A percentile compares a stretch with the other conserved stretches of the same genome.
Evolutionary conservation across 1,284 basidiomycete genomes (phyloP).

Genomic region (Malassezia globosa): DNA sequence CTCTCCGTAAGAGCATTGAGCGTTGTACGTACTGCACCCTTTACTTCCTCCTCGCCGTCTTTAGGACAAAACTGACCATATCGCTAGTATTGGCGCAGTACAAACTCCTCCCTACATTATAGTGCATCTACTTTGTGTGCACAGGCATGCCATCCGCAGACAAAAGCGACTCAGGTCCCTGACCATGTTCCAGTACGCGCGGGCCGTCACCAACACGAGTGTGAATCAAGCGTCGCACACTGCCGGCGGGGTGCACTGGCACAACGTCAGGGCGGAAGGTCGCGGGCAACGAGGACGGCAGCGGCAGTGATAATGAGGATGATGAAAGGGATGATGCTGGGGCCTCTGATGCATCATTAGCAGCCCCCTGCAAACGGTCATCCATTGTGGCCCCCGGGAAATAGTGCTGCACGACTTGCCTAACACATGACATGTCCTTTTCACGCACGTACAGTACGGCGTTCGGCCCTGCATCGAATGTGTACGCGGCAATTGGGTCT

Average conservation of each 20-base stretch:
- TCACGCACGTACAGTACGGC: constrained; percentile 87
- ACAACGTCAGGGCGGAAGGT: constrained; percentile 37
- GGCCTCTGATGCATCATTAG: constrained; percentile 24
- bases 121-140: constrained; percentile 12
- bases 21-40: constrained; percentile 18
- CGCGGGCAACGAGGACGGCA: constrained; percentile 26
- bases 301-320: too few relatives aligned
- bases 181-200: constrained; percentile 31
- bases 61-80: too few relatives aligned
- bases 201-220: constrained; percentile 45
- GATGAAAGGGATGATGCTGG: too few relatives aligned
- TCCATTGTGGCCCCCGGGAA: constrained; percentile 46
- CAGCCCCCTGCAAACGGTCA: constrained; percentile 41
- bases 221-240: constrained; percentile 43
- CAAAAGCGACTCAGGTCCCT: constrained; percentile 27
- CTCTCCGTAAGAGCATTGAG: constrained; percentile 28
- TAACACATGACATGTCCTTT: constrained; percentile 30
- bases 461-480: constrained; percentile 96
- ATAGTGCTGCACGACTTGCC: constrained; percentile 40
- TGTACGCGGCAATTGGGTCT: constrained; percentile 78
- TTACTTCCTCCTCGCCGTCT: too few relatives aligned
- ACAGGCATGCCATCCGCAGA: constrained; percentile 32
- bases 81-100: constrained; percentile 12
- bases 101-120: constrained; percentile 10
- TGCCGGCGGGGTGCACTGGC: constrained; percentile 38